Conservation (phyloP, 805 yeast species). For the Sungouiella thailandica region DNA sequence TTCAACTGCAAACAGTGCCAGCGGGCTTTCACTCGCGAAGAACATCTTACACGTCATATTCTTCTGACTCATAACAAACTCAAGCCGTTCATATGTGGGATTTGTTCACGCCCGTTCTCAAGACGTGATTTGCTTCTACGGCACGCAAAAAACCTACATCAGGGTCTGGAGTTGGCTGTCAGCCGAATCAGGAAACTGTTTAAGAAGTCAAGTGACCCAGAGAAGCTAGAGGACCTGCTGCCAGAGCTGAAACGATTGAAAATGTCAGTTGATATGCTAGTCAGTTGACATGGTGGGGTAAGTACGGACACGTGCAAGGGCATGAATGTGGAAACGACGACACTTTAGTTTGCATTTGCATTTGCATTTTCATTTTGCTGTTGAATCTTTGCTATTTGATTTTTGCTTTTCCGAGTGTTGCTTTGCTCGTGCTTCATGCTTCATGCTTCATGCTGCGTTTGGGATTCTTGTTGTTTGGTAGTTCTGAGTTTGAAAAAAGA, state of each 20-base stretch:
- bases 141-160: conserved; percentile 42
- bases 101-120: conserved; percentile 39
- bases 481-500: no score
- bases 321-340: no score
- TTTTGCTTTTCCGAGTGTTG: no score
- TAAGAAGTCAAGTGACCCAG: conserved; percentile 13
- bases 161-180: conserved; percentile 41
- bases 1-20: conserved; percentile 38
- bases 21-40: conserved; percentile 44
- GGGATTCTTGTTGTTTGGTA: no score
- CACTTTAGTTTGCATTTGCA: no score
- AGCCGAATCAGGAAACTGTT: conserved; percentile 37
- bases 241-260: conserved; percentile 31
- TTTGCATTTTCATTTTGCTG: no score
- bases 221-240: conserved; percentile 4
- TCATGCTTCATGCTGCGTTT: no score
- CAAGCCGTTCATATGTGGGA: conserved; percentile 41
- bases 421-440: no score
- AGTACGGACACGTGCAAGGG: no score
- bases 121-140: conserved; percentile 39
- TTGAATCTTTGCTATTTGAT: no score
- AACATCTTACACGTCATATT: conserved; percentile 40
- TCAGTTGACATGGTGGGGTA: conserved; percentile 23
- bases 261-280: conserved; percentile 40
- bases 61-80: conserved; percentile 40